Evolutionary conservation across 2,329 filamentous ascomycete species (phyloP).

Genomic region (Claviceps pusilla): DNA sequence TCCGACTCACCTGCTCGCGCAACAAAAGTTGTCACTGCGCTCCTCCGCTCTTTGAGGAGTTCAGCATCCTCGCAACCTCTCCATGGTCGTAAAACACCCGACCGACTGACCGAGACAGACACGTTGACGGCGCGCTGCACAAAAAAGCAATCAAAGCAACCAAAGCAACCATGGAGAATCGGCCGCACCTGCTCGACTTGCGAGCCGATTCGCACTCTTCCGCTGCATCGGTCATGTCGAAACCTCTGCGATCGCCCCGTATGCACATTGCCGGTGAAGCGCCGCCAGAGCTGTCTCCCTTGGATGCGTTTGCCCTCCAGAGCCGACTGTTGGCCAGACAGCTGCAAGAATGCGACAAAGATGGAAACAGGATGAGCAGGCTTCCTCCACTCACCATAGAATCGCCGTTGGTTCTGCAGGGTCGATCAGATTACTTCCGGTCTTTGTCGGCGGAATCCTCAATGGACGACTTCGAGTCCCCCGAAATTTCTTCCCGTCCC

Average conservation of each 20-base stretch:
- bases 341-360: conserved; percentile 62
- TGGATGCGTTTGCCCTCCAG: conserved; percentile 90
- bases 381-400: conserved; percentile 70
- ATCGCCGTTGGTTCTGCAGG: conserved; percentile 61
- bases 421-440: conserved; percentile 68
- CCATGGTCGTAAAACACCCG: conserved; percentile 9
- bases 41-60: neutral
- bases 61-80: conserved; percentile 3
- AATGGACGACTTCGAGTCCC: conserved; percentile 25
- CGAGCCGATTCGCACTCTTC: conserved; percentile 42
- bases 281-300: conserved; percentile 78
- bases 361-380: conserved; percentile 68
- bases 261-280: conserved; percentile 65
- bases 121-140: conserved; percentile 6
- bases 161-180: conserved; percentile 30
- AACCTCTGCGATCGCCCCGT: conserved; percentile 55
- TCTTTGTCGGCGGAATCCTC: conserved; percentile 51
- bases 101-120: conserved; percentile 8
- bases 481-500: conserved; percentile 18
- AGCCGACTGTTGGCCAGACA: conserved; percentile 76
- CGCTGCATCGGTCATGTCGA: conserved; percentile 27
- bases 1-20: neutral
- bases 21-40: neutral
- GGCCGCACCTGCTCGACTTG: conserved; percentile 45
- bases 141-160: neutral